Conservation (phyloP, 2,329 filamentous ascomycete species). For the Bertia moriformis region DNA sequence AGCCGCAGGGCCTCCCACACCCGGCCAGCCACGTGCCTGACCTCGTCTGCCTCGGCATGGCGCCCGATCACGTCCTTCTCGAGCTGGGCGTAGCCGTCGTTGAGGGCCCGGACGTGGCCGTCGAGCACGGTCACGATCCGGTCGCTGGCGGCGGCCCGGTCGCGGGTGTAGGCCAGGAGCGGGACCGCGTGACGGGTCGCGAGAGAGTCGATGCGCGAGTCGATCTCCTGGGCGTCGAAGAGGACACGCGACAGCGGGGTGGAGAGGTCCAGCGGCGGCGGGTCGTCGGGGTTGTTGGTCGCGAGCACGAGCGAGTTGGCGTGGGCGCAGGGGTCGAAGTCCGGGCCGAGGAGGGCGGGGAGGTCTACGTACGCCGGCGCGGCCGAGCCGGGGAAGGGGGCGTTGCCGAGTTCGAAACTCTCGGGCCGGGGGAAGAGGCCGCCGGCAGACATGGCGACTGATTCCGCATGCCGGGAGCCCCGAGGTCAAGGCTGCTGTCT, state of each 20-base stretch:
- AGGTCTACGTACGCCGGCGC: conserved; percentile 99
- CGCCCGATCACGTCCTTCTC: conserved; percentile 76
- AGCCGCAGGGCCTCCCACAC: conserved; percentile 70
- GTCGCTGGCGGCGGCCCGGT: conserved; percentile 58
- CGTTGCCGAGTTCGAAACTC: no score
- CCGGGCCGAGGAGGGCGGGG: conserved; percentile 71
- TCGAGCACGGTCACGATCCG: conserved; percentile 65
- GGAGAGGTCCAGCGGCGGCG: conserved; percentile 69
- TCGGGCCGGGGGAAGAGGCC: no score
- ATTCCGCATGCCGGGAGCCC: no score
- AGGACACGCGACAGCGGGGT: conserved; percentile 85
- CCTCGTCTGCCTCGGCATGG: conserved; percentile 73
- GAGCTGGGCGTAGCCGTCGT: conserved; percentile 71
- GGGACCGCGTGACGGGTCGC: conserved; percentile 74
- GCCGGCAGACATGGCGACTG: no score
- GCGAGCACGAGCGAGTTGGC: conserved; percentile 77
- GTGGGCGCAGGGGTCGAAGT: conserved; percentile 68
- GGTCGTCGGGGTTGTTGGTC: conserved; percentile 85
- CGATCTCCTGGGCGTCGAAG: conserved; percentile 93
- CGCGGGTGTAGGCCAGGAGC: conserved; percentile 62
- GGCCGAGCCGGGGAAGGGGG: no score
- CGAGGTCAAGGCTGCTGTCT: no score
- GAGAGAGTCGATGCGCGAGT: conserved; percentile 83
- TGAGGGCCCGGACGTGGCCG: conserved; percentile 64
- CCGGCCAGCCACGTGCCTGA: conserved; percentile 61